These are phyloP conservation scores for Penicillium soppii DNA, from an alignment of 495 filamentous ascomycete species.

Conservation along the genomic window DNA sequence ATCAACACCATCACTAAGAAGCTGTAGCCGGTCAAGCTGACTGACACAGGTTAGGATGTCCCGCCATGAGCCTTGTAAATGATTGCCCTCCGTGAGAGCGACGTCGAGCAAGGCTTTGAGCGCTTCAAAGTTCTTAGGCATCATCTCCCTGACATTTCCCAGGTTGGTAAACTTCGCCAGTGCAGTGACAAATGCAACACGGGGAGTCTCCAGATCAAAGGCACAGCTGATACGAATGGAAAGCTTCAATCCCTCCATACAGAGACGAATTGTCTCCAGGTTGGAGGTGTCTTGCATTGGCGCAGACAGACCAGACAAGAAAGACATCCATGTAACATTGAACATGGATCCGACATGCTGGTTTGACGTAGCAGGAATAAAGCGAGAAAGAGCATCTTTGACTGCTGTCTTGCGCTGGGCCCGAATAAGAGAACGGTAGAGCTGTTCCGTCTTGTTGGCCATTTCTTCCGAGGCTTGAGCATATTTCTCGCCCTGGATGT, in stretches of 20 bases:
- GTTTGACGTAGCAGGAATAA: conserved; percentile 88
- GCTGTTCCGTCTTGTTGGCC: conserved; percentile 80
- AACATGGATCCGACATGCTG: conserved; percentile 98
- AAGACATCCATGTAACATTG: conserved; percentile 98
- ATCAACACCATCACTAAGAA: conserved; percentile 92
- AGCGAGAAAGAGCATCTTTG: conserved; percentile 67
- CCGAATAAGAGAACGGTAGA: conserved; percentile 86
- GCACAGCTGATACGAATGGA: conserved; percentile 89
- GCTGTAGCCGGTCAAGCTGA: conserved; percentile 91
- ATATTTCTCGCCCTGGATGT: conserved; percentile 90
- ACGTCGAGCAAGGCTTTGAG: conserved; percentile 88
- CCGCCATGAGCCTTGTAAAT: conserved; percentile 86
- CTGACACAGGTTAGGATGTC: conserved; percentile 94
- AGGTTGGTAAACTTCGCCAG: conserved; percentile 92
- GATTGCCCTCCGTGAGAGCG: conserved; percentile 86
- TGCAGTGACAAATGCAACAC: conserved; percentile 91
- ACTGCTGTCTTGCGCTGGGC: conserved; percentile 77
- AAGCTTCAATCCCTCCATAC: conserved; percentile 92
- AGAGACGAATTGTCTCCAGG: conserved; percentile 82
- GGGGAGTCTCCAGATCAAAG: conserved; percentile 86
- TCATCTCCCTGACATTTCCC: conserved; percentile 93
- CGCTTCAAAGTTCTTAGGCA: conserved; percentile 93
- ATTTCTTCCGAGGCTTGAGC: conserved; percentile 95
- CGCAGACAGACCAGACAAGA: conserved; percentile 88
- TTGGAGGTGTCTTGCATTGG: conserved; percentile 90